phyloP scores from a whole-genome alignment of 352 stramenopile species.

The Globisporangium middletonii region DNA sequence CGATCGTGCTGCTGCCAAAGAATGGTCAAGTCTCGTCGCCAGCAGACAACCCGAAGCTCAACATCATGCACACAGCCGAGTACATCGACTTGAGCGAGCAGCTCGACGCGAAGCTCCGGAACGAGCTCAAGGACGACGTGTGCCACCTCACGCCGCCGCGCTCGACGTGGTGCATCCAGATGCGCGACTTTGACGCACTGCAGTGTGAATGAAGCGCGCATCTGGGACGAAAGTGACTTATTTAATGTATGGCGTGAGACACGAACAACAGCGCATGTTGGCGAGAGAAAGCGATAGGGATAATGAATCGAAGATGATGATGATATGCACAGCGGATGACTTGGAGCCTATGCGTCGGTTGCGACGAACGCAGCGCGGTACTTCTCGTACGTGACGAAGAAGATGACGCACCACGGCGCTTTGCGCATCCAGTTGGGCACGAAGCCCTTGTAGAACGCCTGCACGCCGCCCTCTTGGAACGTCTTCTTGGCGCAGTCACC shows the following conservation, averaged over 20 bases:
- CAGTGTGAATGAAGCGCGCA: constrained; percentile 26
- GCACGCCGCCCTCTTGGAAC: constrained; percentile 52
- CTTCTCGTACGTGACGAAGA: constrained; percentile 86
- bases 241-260: neutral
- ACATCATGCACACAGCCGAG: constrained; percentile 60
- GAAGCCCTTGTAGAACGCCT: constrained; percentile 84
- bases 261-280: neutral
- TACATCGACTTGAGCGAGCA: constrained; percentile 58
- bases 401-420: constrained; percentile 80
- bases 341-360: constrained; percentile 13
- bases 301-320: too few species aligned
- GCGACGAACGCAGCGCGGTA: constrained; percentile 43
- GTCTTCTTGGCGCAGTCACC: constrained; percentile 64
- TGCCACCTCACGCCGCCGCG: constrained; percentile 67
- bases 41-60: constrained; percentile 74
- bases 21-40: constrained; percentile 56
- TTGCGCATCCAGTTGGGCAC: constrained; percentile 87
- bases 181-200: constrained; percentile 64
- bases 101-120: constrained; percentile 38
- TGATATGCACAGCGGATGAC: too few species aligned
- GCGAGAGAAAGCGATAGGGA: too few species aligned
- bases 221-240: neutral
- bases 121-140: constrained; percentile 23
- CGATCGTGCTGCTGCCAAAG: constrained; percentile 68
- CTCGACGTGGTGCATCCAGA: constrained; percentile 82